Evolutionary conservation across 306 rosid genomes (phyloP), one percentile per base, ranked within the genome.

Genomic region (Vigna reflexopilosa): DNA sequence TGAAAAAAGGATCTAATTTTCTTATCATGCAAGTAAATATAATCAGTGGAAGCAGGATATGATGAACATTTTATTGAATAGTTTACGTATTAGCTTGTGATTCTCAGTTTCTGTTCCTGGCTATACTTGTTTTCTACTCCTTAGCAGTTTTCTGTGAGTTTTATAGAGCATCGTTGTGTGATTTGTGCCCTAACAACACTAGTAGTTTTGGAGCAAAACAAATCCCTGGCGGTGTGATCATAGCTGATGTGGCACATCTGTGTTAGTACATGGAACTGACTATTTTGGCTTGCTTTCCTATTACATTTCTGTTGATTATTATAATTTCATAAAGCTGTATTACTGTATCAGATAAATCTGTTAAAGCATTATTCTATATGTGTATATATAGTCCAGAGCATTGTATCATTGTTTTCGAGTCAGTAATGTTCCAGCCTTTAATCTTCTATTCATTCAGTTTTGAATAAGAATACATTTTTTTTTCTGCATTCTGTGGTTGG

Each of bases 221-320:
- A 52, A 30, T 77, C 71, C 62, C 75, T 70, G 45, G 68, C 1
- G 5, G 50, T 54, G 15, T 22, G 32, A 34, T 52, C 57, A 64
- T 47, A 32, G 67, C 77, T 42, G 61, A 71, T 51, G 38, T 28
- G 38, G 69, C 19, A 40, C 44, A 58, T 57, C 67, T 66, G 17
- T 7, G 4, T 40, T 56, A 12, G 67, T 20, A 30, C 49, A 16
- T 34, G 56, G 54, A 54, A 36, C 7, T 22, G 38, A 49, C 7
- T 26, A 36, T 52, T 70, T 52, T 70, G 77, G 7, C 56, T 6
- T 54, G 19, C 44, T 70, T 52, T 30, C 48, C 63, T 0, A 3
- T 36, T 63, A 50, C 7, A 6, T 6, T 36, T 36, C 42, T 36
- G 42, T 36, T 36, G 2, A 6, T 6, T 36, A 6, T 36, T 36